A percentile compares a stretch with the other conserved stretches of the same genome.
Conservation (phyloP, 768 basidiomycete species). For the Saitozyma podzolica region DNA sequence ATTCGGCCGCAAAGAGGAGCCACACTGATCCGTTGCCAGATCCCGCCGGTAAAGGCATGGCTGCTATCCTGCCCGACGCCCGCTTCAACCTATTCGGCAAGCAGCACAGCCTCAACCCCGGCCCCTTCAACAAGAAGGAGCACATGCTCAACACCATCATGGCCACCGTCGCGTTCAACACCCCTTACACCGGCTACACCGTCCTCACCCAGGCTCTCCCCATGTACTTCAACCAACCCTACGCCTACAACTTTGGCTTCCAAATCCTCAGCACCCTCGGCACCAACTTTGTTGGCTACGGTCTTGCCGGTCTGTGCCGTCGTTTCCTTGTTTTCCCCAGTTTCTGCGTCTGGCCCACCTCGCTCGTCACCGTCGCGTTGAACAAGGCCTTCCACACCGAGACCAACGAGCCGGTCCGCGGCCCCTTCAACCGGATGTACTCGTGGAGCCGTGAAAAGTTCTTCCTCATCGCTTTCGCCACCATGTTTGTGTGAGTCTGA, state of each 20-base stretch:
- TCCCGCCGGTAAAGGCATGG: slow-evolving; percentile 30
- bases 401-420: slow-evolving; percentile 87
- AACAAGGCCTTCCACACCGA: slow-evolving; percentile 51
- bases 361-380: slow-evolving; percentile 32
- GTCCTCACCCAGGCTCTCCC: slow-evolving; percentile 39
- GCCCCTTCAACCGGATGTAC: slow-evolving; percentile 70
- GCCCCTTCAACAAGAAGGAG: slow-evolving; percentile 47
- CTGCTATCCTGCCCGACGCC: slow-evolving; percentile 20
- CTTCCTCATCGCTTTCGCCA: slow-evolving; percentile 27
- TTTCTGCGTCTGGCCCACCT: slow-evolving; percentile 28
- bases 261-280: slow-evolving; percentile 66
- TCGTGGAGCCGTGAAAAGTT: slow-evolving; percentile 22
- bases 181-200: slow-evolving; percentile 46
- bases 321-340: slow-evolving; percentile 79
- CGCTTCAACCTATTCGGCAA: slow-evolving; percentile 28
- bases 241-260: slow-evolving; percentile 37
- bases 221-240: slow-evolving; percentile 46
- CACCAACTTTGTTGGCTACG: slow-evolving; percentile 89
- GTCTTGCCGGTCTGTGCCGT: slow-evolving; percentile 83
- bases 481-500: slow-evolving; percentile 33
- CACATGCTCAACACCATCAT: slow-evolving; percentile 48
- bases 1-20: background rate
- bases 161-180: slow-evolving; percentile 37
- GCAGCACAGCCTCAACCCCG: slow-evolving; percentile 38
- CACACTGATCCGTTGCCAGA: slow-evolving; percentile 12